Evolutionary conservation across 208 protist genomes (phyloP).

Genomic region (Trypanosoma scelopori): DNA sequence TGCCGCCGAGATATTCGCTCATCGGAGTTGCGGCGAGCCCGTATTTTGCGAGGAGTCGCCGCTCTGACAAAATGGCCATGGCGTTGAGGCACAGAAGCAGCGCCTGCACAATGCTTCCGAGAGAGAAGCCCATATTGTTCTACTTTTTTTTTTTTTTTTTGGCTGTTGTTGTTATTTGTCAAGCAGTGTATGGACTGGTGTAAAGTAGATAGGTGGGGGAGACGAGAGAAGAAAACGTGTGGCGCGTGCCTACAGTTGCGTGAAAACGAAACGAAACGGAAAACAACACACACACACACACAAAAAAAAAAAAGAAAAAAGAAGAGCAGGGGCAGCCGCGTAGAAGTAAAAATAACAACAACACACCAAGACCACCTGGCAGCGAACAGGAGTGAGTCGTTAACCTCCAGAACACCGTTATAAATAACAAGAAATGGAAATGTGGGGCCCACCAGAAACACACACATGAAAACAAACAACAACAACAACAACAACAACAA

Average conservation of each 20-base stretch:
- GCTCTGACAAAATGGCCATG: constrained; percentile 84
- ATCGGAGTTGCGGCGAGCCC: constrained; percentile 49
- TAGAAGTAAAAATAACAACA: background rate
- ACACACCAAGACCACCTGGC: constrained; percentile 12
- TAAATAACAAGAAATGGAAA: background rate
- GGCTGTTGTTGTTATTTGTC: too few species aligned
- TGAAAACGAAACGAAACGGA: background rate
- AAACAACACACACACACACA: background rate
- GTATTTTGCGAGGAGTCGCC: constrained; percentile 73
- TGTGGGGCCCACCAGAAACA: constrained; percentile 1
- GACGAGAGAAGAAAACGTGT: constrained; percentile 4
- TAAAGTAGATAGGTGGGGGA: too few species aligned
- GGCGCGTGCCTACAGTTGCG: background rate
- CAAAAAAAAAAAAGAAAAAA: background rate
- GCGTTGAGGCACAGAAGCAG: constrained; percentile 70
- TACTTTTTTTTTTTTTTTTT: too few species aligned
- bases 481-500: background rate
- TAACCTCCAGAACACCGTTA: background rate
- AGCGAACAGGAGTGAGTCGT: background rate
- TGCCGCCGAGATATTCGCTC: constrained; percentile 18
- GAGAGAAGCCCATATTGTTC: constrained; percentile 75
- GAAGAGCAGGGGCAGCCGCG: background rate
- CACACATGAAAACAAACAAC: too few species aligned
- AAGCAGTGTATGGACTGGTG: too few species aligned
- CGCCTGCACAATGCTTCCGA: constrained; percentile 59